Evolutionary conservation across 495 filamentous ascomycete species (phyloP), one percentile per base, ranked within the genome.

Genomic region (Aspergillus nidulans): DNA sequence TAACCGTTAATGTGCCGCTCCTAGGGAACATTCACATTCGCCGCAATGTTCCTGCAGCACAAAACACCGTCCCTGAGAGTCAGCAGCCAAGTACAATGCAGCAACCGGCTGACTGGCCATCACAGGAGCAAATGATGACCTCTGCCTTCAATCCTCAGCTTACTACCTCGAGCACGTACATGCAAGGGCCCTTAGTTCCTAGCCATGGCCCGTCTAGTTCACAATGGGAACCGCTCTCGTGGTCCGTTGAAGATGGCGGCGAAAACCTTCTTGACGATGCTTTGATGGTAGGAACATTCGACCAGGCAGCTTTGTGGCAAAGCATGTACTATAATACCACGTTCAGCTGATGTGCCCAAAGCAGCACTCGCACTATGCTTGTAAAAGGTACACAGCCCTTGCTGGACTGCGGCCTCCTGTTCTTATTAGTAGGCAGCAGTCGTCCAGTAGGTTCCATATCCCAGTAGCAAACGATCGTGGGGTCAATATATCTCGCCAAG

Each of bases 1-100:
- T 66, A 28, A 59, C 61, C 1, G 18, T 66, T 6, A 56, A 59
- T 13, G 58, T 64, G n/a, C 63, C 65, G 13, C 56, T 68, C 3
- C 20, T 68, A 2, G 65, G 65, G 7, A 63, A 60, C 24, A 55
- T 68, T 0, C 61, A 66, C 21, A 51, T 68, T 47, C 57, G 53
- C 25, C 65, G 63, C 6, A 68, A 68, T 16, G 3, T 46, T 8
- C 47, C 38, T 10, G 6, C 38, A 21, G 2, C 18, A 0, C 38
- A 52, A 10, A 4, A 28, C 6, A 4, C 45, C 4, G 25, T 10
- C 1, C 15, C 19, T n/a, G 19, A 36, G 13, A 36, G 4, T 15
- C 54, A 44, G 16, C 16, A 10, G 6, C 12, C 51, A n/a, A 5
- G 34, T 15, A 1, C 1, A 0, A 6, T 12, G 0, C 8, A 21